These are phyloP conservation scores for Apophysomyces trapeziformis DNA, from an alignment of 371 early-diverging fungal species.

Conservation along the genomic window DNA sequence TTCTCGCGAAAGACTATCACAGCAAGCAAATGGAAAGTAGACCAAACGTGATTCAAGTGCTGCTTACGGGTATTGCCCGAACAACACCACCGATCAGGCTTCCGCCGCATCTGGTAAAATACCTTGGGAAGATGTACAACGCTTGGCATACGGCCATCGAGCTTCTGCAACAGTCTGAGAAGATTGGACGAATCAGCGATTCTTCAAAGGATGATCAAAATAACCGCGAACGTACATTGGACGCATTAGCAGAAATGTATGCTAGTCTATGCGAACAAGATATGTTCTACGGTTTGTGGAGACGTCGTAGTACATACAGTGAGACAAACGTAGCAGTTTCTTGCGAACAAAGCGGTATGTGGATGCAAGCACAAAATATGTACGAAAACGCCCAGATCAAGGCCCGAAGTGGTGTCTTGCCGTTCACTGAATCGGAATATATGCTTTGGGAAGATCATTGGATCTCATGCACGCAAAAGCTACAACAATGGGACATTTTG, in stretches of 20 bases:
- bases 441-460: conserved; percentile 98
- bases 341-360: conserved; percentile 94
- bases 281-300: conserved; percentile 93
- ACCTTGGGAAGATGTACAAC: conserved; percentile 87
- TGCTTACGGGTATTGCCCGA: conserved; percentile 84
- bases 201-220: conserved; percentile 84
- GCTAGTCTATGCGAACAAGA: conserved; percentile 82
- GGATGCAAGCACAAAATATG: conserved; percentile 90
- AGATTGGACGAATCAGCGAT: conserved; percentile 51
- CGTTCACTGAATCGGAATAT: conserved; percentile 97
- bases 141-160: conserved; percentile 91
- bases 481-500: conserved; percentile 99
- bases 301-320: conserved; percentile 87
- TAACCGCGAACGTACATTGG: conserved; percentile 86
- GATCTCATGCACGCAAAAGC: conserved; percentile 86
- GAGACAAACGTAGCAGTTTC: conserved; percentile 98
- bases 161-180: conserved; percentile 64
- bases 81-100: conserved; percentile 77
- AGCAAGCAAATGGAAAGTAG: conserved; percentile 73
- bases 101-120: conserved; percentile 93
- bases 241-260: conserved; percentile 89
- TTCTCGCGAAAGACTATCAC: conserved; percentile 94
- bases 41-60: conserved; percentile 93
- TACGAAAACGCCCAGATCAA: conserved; percentile 96
- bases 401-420: conserved; percentile 84